These are phyloP conservation scores for Corynascus novoguineensis DNA, from an alignment of 495 filamentous ascomycete genomes.

Conservation along the genomic window DNA sequence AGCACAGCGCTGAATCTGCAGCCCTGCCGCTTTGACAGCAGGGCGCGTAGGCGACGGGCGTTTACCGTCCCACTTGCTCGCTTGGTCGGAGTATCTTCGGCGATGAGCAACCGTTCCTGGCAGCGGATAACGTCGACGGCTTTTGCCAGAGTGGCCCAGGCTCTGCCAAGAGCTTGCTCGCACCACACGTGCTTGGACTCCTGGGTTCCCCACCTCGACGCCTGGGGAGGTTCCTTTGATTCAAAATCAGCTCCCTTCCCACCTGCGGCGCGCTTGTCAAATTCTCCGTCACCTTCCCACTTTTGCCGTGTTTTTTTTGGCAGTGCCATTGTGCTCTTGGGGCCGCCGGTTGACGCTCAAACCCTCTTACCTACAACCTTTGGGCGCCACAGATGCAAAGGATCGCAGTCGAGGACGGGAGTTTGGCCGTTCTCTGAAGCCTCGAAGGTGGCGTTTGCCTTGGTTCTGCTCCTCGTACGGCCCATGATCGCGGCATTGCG, in stretches of 20 bases:
- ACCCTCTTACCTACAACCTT: background rate
- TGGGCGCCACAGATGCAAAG: background rate
- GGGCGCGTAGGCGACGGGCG: no score
- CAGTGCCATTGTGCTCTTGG: background rate
- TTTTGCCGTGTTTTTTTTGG: constrained; percentile 1
- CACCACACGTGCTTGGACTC: constrained; percentile 10
- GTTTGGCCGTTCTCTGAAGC: background rate
- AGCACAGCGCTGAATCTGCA: background rate
- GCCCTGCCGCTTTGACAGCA: background rate
- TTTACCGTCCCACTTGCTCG: constrained; percentile 2
- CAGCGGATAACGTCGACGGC: constrained; percentile 1
- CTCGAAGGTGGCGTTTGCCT: background rate
- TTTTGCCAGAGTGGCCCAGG: background rate
- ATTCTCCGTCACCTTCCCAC: constrained; percentile 15
- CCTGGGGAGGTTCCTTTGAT: constrained; percentile 15
- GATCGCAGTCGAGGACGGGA: background rate
- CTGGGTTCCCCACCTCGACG: constrained; percentile 15
- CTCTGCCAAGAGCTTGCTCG: background rate
- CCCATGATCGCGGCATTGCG: background rate
- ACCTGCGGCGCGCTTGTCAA: constrained; percentile 6
- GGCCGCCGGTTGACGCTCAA: background rate
- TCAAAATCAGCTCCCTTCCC: constrained; percentile 30
- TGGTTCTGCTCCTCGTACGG: background rate
- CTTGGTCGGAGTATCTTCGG: constrained; percentile 15
- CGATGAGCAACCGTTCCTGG: background rate